Evolutionary conservation across 2,329 filamentous ascomycete genomes (phyloP), one percentile per base, ranked within the genome.

Genomic region (Plectosphaerella sp.): DNA sequence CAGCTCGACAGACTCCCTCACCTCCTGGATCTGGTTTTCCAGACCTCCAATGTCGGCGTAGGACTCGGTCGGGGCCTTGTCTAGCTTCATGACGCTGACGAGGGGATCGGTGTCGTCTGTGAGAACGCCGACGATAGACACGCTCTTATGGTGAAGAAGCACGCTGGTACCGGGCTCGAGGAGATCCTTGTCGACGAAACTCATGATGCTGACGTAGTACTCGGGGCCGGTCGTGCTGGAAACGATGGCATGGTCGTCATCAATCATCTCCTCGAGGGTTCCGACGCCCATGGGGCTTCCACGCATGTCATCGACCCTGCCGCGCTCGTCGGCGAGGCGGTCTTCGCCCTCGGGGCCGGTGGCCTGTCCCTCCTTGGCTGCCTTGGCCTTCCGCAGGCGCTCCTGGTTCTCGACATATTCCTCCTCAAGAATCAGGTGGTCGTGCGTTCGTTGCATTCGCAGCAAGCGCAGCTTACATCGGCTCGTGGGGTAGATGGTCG

Each of bases 121-220:
- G 62, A 99, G 76, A 18, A 99, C 94, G 70, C 95, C 94, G 28
- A 99, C 94, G 45, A 99, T 96, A 42, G 93, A 97, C 49, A 97
- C 93, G 50, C 89, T 95, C 77, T 99, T 99, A 73, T 99, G 94
- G 66, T 99, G 94, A 54, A 99, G 78, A 47, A 99, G 77, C 47
- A 99, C 94, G 63, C 91, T 97, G 16, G 94, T 91, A 55, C 95
- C 95, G 2, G 94, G 94, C 72, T 99, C 94, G 43, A 99, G 81
- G 4, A 99, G 83, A 65, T 99, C 94, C 74, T 99, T 99, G 79
- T 99, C 94, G 59, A 99, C 94, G 65, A 99, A 99, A 51, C 93
- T 97, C 94, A 97, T 97, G 81, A 99, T 99, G 62, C 92, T 97
- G 60, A 99, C 94, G 70, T 97, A 99, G 80, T 96, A 99, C 71